Evolutionary conservation across 1,284 basidiomycete species (phyloP), one percentile per base, ranked within the genome.

Genomic region (Rhodotorula sp.): DNA sequence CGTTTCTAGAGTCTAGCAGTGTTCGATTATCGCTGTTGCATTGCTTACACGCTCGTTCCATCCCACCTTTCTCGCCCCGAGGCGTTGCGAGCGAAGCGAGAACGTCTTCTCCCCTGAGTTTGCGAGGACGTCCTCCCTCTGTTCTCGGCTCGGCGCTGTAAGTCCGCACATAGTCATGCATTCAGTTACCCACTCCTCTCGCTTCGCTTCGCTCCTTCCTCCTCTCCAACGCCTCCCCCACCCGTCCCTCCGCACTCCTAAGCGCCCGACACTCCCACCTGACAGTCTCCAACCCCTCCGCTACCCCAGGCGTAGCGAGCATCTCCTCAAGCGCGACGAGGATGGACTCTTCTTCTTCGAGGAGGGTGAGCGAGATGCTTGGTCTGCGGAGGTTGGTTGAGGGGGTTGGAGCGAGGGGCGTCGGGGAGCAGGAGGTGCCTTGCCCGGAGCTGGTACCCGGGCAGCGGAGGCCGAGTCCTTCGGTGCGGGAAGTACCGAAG

Each of bases 291-390:
- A 69, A n/a, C 24, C 52, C 28, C 8, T n/a, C 37, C 30, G 57
- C 60, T 1, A 48, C 64, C 9, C 58, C 22, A 2, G 28, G 30
- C 4, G 52, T 22, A 2, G 47, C 48, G 5, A 63, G 28, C 20
- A 47, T 59, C 3, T 50, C 64, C 31, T 65, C 56, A 22, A 70
- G 20, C 51, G 51, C 47, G 7, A 37, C 1, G 15, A 70, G 11
- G 44, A 64, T 59, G 10, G n/a, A 10, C 47, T 70, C 68, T 37
- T 70, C 68, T 46, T 70, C 68, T 31, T 70, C 68, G 47, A 70
- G 44, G 58, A 64, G 58, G 40, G 63, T 64, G 24, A 70, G 57
- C 28, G 68, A 51, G 30, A 66, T 51, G 44, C 65, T 67, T 51
- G 44, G 53, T 24, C 61, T n/a, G 56, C 61, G 55, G 20, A 28